Conservation (phyloP, 1,139 yeast species). For the Zygoascus meyerae region DNA sequence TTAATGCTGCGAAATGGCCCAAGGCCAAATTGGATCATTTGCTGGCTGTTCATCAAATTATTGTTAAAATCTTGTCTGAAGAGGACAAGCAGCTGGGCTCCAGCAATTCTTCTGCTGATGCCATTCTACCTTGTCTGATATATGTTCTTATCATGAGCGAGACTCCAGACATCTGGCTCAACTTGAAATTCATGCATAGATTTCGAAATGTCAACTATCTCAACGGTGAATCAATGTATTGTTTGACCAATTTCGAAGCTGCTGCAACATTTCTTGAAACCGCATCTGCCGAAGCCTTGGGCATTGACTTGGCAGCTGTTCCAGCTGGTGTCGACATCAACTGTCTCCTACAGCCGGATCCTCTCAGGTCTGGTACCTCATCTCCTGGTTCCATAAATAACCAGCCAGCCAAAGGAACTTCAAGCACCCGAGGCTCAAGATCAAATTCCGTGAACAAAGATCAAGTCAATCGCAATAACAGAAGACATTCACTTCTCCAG, state of each 20-base stretch:
- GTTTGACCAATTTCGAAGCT: conserved; percentile 61
- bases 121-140: conserved; percentile 51
- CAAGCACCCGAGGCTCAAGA: conserved; percentile 14
- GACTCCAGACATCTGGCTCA: conserved; percentile 43
- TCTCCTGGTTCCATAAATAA: not conserved
- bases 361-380: conserved; percentile 1
- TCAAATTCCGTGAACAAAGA: conserved; percentile 19
- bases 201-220: conserved; percentile 46
- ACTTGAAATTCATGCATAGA: conserved; percentile 48
- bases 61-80: conserved; percentile 32
- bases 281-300: conserved; percentile 40
- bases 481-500: conserved; percentile 16
- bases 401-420: not conserved
- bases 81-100: conserved; percentile 13
- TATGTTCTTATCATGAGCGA: conserved; percentile 43
- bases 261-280: conserved; percentile 50
- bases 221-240: conserved; percentile 50
- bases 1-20: conserved; percentile 34
- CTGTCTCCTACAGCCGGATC: conserved; percentile 17
- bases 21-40: conserved; percentile 37
- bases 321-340: conserved; percentile 24
- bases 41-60: conserved; percentile 37
- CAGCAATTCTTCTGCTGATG: conserved; percentile 40
- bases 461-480: conserved; percentile 2
- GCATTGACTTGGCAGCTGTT: conserved; percentile 18